Conservation (phyloP, 2,329 filamentous ascomycete species). For the Penicillium polonicum region DNA sequence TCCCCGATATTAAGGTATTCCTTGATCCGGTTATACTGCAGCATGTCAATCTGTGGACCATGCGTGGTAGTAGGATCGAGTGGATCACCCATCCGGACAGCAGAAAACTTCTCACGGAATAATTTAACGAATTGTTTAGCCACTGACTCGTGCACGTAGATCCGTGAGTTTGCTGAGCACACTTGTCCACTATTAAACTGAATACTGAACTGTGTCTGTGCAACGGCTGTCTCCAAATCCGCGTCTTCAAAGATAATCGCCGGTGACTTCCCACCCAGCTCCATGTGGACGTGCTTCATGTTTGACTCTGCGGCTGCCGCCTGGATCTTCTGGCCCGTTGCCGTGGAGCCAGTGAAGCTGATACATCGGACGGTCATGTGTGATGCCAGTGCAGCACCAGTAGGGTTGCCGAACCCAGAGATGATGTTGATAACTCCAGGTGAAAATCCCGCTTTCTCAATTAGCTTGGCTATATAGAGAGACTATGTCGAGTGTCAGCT, state of each 20-base stretch:
- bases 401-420: slow-evolving; percentile 62
- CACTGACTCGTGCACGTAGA: slow-evolving; percentile 81
- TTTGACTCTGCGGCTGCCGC: slow-evolving; percentile 36
- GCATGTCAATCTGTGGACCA: slow-evolving; percentile 76
- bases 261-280: slow-evolving; percentile 39
- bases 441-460: slow-evolving; percentile 45
- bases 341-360: slow-evolving; percentile 60
- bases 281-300: slow-evolving; percentile 36
- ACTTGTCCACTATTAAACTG: slow-evolving; percentile 58
- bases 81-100: slow-evolving; percentile 77
- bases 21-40: slow-evolving; percentile 86
- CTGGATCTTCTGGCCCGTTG: slow-evolving; percentile 56
- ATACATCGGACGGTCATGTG: slow-evolving; percentile 63
- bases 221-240: slow-evolving; percentile 48
- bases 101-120: slow-evolving; percentile 71
- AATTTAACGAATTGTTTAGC: slow-evolving; percentile 77
- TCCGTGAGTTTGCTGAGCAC: slow-evolving; percentile 62
- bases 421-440: slow-evolving; percentile 52
- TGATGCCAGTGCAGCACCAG: slow-evolving; percentile 49
- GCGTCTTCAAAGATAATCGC: slow-evolving; percentile 39
- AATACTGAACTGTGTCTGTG: slow-evolving; percentile 50
- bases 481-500: slow-evolving; percentile 21
- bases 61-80: slow-evolving; percentile 76
- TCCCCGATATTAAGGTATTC: slow-evolving; percentile 66
- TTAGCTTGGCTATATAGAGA: slow-evolving; percentile 37